Conservation (phyloP, 192 early-diverging fungal genomes). For the Gonapodya sp. region DNA sequence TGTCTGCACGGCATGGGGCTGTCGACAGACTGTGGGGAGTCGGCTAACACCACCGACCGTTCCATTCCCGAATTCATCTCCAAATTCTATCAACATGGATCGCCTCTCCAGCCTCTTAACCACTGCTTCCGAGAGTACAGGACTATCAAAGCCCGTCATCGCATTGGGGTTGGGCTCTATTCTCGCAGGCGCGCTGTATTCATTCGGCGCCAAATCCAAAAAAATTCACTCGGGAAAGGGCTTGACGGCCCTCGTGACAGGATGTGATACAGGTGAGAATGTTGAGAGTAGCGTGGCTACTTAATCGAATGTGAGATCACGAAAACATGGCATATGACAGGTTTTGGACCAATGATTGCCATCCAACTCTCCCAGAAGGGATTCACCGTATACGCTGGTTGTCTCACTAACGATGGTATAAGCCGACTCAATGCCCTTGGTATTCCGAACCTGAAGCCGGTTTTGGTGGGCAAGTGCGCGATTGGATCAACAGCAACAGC, state of each 20-base stretch:
- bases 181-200: no score
- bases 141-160: no score
- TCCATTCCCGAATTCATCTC: no score
- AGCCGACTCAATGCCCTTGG: background rate
- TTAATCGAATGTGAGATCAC: background rate
- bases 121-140: no score
- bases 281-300: background rate
- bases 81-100: no score
- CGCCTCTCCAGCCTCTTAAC: no score
- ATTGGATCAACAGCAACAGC: background rate
- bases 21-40: no score
- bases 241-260: background rate
- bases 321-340: background rate
- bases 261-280: background rate
- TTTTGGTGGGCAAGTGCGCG: background rate
- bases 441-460: background rate
- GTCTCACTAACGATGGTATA: background rate
- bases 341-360: background rate
- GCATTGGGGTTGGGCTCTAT: no score
- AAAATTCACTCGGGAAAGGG: no score
- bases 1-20: no score
- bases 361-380: background rate
- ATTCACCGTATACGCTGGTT: slow-evolving; percentile 8
- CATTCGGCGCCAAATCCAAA: no score
- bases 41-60: no score